Evolutionary conservation across 2,329 filamentous ascomycete genomes (phyloP).

Genomic region (Dryadomyces sulphureus): DNA sequence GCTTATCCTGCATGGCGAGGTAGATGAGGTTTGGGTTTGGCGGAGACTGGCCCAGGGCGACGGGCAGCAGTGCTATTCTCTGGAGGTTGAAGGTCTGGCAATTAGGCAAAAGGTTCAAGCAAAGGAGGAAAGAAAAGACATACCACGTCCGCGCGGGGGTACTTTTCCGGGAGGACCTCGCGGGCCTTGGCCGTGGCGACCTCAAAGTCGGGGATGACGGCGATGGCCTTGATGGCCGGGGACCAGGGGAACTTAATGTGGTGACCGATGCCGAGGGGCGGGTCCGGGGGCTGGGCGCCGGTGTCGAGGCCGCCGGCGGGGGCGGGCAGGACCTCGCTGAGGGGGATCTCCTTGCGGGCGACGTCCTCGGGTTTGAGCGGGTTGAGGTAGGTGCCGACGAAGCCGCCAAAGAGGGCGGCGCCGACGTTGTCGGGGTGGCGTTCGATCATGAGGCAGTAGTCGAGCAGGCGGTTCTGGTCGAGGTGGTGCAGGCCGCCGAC

Average conservation of each 20-base stretch:
- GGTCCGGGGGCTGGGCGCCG: constrained; percentile 69
- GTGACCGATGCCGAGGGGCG: constrained; percentile 85
- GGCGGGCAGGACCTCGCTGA: constrained; percentile 81
- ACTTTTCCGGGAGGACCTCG: constrained; percentile 66
- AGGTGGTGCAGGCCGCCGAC: constrained; percentile 64
- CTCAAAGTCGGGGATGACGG: constrained; percentile 91
- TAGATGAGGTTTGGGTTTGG: constrained; percentile 90
- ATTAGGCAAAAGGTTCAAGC: not conserved
- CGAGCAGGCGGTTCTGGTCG: constrained; percentile 69
- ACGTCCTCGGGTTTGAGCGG: constrained; percentile 81
- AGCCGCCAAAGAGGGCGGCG: constrained; percentile 87
- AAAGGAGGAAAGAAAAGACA: constrained; percentile 16
- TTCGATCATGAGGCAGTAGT: constrained; percentile 96
- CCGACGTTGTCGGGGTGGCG: constrained; percentile 90
- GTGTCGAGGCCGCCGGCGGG: constrained; percentile 87
- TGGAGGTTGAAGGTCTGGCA: constrained; percentile 75
- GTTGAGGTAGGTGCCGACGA: constrained; percentile 92
- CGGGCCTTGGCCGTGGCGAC: constrained; percentile 88
- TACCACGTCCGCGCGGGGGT: constrained; percentile 72
- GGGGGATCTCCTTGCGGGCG: constrained; percentile 80
- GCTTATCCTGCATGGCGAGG: constrained; percentile 95
- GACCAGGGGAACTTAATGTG: constrained; percentile 95
- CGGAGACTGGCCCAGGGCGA: constrained; percentile 76
- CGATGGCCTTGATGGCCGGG: constrained; percentile 88
- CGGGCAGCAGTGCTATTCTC: constrained; percentile 78